Conservation (phyloP, 2,329 filamentous ascomycete genomes). For the Colletotrichum chlorophyti region DNA sequence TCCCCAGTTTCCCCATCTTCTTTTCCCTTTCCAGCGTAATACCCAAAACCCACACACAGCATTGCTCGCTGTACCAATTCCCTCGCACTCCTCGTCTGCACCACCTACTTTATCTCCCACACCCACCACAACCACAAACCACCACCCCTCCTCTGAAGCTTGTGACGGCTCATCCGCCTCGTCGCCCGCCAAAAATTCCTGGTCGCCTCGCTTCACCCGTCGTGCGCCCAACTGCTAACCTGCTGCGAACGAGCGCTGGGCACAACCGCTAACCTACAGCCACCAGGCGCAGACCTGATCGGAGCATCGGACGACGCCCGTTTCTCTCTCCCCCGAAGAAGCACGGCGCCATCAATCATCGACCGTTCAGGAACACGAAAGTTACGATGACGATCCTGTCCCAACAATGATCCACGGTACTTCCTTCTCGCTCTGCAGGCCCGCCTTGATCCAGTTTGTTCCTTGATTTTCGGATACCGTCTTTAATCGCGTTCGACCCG, state of each 20-base stretch:
- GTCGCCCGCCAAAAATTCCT: conserved; percentile 8
- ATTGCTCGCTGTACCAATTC: conserved; percentile 24
- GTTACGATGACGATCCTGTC: conserved; percentile 45
- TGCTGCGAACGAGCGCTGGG: not conserved
- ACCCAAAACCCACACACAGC: conserved; percentile 27
- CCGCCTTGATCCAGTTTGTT: conserved; percentile 61
- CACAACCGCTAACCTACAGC: conserved; percentile 16
- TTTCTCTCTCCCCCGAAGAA: conserved; percentile 5
- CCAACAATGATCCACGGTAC: conserved; percentile 64
- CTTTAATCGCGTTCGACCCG: conserved; percentile 32
- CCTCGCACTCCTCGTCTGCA: conserved; percentile 19
- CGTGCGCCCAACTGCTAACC: conserved; percentile 8
- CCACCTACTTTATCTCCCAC: conserved; percentile 20
- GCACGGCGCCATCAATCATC: conserved; percentile 15
- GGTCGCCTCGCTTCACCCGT: conserved; percentile 12
- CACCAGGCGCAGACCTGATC: conserved; percentile 18
- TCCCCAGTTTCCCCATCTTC: conserved; percentile 27
- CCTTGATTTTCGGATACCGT: conserved; percentile 54
- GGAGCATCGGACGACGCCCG: conserved; percentile 6
- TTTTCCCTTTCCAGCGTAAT: conserved; percentile 26
- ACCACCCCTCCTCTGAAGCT: conserved; percentile 6
- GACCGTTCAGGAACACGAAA: conserved; percentile 22
- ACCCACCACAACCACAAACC: no score
- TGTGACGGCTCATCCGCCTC: conserved; percentile 18
- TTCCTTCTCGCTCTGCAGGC: conserved; percentile 54